A percentile compares a stretch with the other conserved stretches of the same genome.
phyloP scores from a whole-genome alignment of 2,329 filamentous ascomycete genomes.

The Coniochaeta sp. region DNA sequence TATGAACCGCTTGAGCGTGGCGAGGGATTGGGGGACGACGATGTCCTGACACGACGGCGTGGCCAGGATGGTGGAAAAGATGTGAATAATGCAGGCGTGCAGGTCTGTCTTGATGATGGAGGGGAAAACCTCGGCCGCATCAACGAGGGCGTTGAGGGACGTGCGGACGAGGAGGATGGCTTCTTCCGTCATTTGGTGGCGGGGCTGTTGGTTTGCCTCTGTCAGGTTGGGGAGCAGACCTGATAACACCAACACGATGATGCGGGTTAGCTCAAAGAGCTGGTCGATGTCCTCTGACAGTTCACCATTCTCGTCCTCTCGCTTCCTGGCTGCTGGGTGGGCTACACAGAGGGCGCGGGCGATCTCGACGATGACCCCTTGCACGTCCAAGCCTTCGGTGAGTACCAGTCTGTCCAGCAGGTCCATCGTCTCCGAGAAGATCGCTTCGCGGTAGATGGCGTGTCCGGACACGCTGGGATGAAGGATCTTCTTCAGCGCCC shows the following conservation, averaged over 20 bases:
- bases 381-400: slow-evolving; percentile 83
- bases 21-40: slow-evolving; percentile 82
- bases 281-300: slow-evolving; percentile 97
- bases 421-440: slow-evolving; percentile 97
- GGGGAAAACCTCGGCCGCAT: slow-evolving; percentile 92
- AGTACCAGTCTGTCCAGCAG: slow-evolving; percentile 86
- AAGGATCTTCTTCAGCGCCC: slow-evolving; percentile 89
- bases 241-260: slow-evolving; percentile 88
- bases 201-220: slow-evolving; percentile 56
- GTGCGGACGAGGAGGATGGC: slow-evolving; percentile 72
- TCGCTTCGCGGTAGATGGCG: slow-evolving; percentile 90
- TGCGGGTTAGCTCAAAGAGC: slow-evolving; percentile 90
- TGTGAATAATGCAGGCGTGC: slow-evolving; percentile 93
- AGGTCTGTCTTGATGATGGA: slow-evolving; percentile 94
- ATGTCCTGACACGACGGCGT: slow-evolving; percentile 81
- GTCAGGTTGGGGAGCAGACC: slow-evolving; percentile 79
- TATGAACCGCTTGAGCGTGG: slow-evolving; percentile 88
- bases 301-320: slow-evolving; percentile 64
- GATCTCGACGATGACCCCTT: slow-evolving; percentile 89
- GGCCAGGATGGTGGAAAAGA: slow-evolving; percentile 86
- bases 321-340: slow-evolving; percentile 78
- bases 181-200: slow-evolving; percentile 80
- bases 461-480: slow-evolving; percentile 92
- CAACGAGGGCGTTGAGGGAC: slow-evolving; percentile 80
- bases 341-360: slow-evolving; percentile 83